These are phyloP conservation scores for Ligustrum vulgare DNA, from an alignment of 257 asterid genomes.

Conservation along the genomic window DNA sequence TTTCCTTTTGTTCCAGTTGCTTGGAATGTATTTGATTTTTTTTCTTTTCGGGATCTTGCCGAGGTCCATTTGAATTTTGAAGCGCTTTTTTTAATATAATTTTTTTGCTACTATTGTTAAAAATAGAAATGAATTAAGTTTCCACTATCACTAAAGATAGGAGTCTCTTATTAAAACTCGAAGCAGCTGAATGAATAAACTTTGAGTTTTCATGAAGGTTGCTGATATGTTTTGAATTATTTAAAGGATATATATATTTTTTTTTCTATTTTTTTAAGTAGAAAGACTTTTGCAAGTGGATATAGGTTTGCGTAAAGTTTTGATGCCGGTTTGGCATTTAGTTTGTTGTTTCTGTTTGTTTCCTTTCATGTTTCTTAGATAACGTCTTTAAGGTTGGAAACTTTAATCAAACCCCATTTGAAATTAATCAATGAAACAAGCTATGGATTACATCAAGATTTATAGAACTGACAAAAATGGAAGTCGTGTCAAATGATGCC, in stretches of 20 bases:
- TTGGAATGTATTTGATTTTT: background rate
- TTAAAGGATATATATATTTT: background rate
- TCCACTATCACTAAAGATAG: background rate
- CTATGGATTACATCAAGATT: background rate
- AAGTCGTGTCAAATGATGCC: too few relatives aligned
- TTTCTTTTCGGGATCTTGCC: too few relatives aligned
- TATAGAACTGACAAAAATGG: background rate
- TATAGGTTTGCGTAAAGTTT: background rate
- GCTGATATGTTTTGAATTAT: background rate
- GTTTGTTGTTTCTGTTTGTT: background rate
- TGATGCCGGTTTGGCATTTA: background rate
- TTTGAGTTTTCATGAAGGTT: background rate
- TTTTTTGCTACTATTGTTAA: background rate
- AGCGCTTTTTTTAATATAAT: background rate
- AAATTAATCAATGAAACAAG: background rate
- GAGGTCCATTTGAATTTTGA: background rate
- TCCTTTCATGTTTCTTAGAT: background rate
- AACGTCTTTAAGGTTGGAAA: background rate
- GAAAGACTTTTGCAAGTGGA: background rate
- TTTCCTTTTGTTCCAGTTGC: conserved; percentile 11
- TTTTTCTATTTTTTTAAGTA: background rate
- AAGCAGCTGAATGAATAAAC: background rate
- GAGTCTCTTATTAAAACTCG: background rate
- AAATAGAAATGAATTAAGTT: background rate
- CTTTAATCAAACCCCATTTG: too few relatives aligned